phyloP scores from a whole-genome alignment of 768 basidiomycete species.

The Auricularia cornea region DNA sequence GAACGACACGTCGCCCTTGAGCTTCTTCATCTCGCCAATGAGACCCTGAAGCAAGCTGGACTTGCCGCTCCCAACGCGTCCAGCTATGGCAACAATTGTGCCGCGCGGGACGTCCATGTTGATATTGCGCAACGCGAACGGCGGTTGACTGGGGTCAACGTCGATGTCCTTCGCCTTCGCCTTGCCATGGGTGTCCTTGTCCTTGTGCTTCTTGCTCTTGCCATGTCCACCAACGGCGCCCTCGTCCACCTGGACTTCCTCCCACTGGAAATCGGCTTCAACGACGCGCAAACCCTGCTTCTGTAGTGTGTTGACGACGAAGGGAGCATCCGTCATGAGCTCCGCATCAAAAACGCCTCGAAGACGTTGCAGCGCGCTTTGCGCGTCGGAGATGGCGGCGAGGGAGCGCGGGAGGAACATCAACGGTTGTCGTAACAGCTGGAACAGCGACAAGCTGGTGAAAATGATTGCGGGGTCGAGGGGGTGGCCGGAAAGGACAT shows the following conservation, averaged over 20 bases:
- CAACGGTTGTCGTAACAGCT: conserved; percentile 62
- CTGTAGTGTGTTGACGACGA: conserved; percentile 37
- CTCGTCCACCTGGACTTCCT: conserved; percentile 24
- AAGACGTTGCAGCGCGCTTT: conserved; percentile 50
- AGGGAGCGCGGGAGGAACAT: conserved; percentile 47
- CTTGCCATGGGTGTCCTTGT: conserved; percentile 9
- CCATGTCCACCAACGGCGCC: conserved; percentile 9
- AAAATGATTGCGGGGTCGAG: conserved; percentile 66
- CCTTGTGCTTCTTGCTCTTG: conserved; percentile 9
- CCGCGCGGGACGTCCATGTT: conserved; percentile 49
- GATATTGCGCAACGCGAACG: conserved; percentile 46
- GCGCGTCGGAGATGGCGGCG: conserved; percentile 34
- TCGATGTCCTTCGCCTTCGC: conserved; percentile 9
- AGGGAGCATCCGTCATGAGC: conserved; percentile 31
- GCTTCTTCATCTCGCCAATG: conserved; percentile 60
- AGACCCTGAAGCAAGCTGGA: conserved; percentile 42
- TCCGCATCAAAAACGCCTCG: conserved; percentile 48
- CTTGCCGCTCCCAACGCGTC: conserved; percentile 63
- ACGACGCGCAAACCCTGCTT: conserved; percentile 41
- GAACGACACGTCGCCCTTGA: conserved; percentile 44
- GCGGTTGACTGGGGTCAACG: conserved; percentile 17
- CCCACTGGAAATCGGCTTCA: conserved; percentile 62
- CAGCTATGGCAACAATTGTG: conserved; percentile 52
- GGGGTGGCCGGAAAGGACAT: conserved; percentile 42
- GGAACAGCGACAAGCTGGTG: conserved; percentile 53